Evolutionary conservation across 805 yeast genomes (phyloP).

Genomic region (Myxozyma sirexii): DNA sequence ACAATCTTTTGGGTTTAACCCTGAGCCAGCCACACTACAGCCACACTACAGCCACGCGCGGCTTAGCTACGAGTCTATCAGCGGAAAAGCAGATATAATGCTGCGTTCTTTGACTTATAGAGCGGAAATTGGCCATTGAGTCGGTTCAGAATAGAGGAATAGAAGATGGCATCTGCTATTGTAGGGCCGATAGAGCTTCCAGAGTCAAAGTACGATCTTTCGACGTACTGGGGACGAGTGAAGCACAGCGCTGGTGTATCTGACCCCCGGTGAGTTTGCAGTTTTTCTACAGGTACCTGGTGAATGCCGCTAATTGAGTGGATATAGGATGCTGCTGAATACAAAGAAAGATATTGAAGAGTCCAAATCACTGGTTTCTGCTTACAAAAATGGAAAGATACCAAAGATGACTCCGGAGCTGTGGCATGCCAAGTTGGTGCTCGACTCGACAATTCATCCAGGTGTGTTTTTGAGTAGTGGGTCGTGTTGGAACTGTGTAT

Average conservation of each 20-base stretch:
- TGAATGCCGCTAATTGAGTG: neutral
- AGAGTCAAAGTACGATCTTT: conserved; percentile 73
- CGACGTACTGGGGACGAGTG: conserved; percentile 91
- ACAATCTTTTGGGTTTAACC: too few relatives aligned
- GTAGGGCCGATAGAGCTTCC: conserved; percentile 83
- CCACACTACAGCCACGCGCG: neutral
- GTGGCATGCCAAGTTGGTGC: conserved; percentile 83
- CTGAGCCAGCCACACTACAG: neutral
- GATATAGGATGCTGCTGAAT: conserved; percentile 67
- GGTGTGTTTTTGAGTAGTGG: too few relatives aligned
- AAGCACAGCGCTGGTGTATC: conserved; percentile 91
- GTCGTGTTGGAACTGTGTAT: too few relatives aligned
- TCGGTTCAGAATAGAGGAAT: neutral
- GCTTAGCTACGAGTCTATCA: too few relatives aligned
- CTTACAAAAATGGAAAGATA: conserved; percentile 69
- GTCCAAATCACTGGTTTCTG: conserved; percentile 68
- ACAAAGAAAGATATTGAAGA: conserved; percentile 61
- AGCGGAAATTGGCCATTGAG: neutral
- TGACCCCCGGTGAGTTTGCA: conserved; percentile 60
- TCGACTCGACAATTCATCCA: conserved; percentile 94
- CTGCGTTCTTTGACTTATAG: neutral
- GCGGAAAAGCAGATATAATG: too few relatives aligned
- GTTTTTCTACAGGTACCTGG: too few relatives aligned
- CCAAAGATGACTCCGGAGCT: conserved; percentile 72
- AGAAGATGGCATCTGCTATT: conserved; percentile 82